Base-by-base conservation (phyloP, 2,329 filamentous ascomycete genomes). In the Penicillium italicum region DNA sequence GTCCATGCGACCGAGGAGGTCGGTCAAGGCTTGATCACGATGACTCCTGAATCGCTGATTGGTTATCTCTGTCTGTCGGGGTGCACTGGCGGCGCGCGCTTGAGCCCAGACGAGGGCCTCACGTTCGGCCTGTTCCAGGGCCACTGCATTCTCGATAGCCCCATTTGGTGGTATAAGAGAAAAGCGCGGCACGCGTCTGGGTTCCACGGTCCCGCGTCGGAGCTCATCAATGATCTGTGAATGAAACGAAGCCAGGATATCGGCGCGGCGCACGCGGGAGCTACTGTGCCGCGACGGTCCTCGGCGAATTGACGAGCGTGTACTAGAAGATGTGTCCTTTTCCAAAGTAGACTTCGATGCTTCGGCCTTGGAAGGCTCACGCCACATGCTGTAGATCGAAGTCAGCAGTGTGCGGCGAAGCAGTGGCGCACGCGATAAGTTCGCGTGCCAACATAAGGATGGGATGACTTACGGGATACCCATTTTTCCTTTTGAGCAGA, bases 261-360 rank as follows among this genome's bases (percentile, higher is more conserved):
- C 64, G 31, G 61, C 60, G 38, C 68, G 64, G 52, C 69, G 69
- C 58, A 65, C 58, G 34, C 66, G 63, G 34, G 67, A 66, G 40
- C 62, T 54, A 55, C 52, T 55, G 51, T 66, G 62, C 53, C 66
- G 69, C 44, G 66, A 65, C 20, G 64, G 60, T 38, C 69, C 69
- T 59, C 79, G 77, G 56, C 84, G 80, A 57, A 86, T 86, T 40
- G 81, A 72, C 37, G 82, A 85, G 66, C 83, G 81, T 53, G 78
- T 73, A 53, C 76, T 68, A 44, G 81, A 81, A 55, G 79, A 78
- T 36, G 77, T 70, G 65, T 85, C 83, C 68, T 83, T 84, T 59
- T 75, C 67, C 50, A 75, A 69, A 55, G 75, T 72, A 51, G 75
- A 77, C 47, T 67, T 72, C 31, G 61, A 22, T 24, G 71, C 69